Conservation (phyloP, 139 green algal genomes). For the Tetradesmus lagerheimii region DNA sequence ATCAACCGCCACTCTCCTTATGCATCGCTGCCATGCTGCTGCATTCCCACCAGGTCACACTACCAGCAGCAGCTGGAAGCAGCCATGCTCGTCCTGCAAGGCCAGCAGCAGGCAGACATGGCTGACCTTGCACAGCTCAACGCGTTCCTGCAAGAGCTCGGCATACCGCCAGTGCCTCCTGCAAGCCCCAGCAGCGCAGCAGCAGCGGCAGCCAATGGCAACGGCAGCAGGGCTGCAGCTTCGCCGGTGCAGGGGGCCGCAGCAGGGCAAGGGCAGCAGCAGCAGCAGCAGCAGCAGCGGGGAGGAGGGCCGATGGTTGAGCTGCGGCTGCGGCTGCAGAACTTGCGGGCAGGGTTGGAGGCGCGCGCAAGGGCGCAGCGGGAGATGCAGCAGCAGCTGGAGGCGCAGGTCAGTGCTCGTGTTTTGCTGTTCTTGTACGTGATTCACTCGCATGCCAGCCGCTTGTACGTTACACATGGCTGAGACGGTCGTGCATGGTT, state of each 20-base stretch:
- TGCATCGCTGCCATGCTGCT: neutral
- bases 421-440: no score
- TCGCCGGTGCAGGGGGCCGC: neutral
- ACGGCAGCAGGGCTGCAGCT: neutral
- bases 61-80: constrained; percentile 39
- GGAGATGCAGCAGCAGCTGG: constrained; percentile 33
- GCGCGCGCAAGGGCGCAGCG: neutral
- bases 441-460: no score
- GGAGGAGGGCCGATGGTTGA: neutral
- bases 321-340: neutral
- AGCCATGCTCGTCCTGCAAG: constrained; percentile 7
- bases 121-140: constrained; percentile 23
- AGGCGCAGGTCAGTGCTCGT: neutral
- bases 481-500: no score
- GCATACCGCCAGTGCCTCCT: neutral
- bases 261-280: neutral
- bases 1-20: no score
- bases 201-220: constrained; percentile 13
- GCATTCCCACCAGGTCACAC: neutral
- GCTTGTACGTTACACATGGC: no score
- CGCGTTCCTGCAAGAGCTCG: neutral
- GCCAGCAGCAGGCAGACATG: constrained; percentile 6
- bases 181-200: neutral
- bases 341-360: neutral
- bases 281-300: neutral